Conservation (phyloP, 495 filamentous ascomycete species). For the Penicillium flavigenum region DNA sequence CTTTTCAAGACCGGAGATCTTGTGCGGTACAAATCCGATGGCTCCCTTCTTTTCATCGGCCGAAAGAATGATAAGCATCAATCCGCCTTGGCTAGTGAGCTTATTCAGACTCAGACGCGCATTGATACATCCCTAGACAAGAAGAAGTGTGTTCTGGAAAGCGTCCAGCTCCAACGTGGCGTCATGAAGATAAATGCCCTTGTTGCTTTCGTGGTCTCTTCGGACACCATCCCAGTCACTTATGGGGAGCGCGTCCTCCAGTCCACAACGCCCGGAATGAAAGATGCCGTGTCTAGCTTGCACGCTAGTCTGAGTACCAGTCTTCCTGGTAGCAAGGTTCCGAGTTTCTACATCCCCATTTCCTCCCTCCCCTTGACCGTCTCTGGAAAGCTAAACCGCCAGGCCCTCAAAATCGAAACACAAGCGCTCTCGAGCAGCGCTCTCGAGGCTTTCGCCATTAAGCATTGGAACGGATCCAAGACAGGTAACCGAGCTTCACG, state of each 20-base stretch:
- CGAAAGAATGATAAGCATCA: conserved; percentile 48
- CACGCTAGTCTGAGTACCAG: conserved; percentile 27
- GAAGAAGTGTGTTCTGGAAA: conserved; percentile 28
- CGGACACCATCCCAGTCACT: not conserved
- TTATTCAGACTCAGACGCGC: conserved; percentile 46
- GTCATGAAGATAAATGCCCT: conserved; percentile 15
- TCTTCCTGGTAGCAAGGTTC: conserved; percentile 54
- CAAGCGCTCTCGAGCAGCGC: conserved; percentile 16
- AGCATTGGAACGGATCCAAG: conserved; percentile 18
- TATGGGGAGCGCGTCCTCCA: conserved; percentile 15
- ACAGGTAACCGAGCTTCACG: conserved; percentile 9
- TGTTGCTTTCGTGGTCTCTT: conserved; percentile 33
- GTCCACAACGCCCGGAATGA: conserved; percentile 19
- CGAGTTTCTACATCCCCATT: conserved; percentile 58
- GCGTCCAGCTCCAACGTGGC: conserved; percentile 17
- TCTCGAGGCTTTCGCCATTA: conserved; percentile 20
- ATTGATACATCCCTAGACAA: conserved; percentile 23
- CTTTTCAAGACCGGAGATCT: conserved; percentile 54
- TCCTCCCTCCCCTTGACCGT: conserved; percentile 50
- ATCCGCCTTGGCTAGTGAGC: conserved; percentile 47
- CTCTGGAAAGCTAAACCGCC: conserved; percentile 51
- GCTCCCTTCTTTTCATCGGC: conserved; percentile 46
- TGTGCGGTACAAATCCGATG: conserved; percentile 52
- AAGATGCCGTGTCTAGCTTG: conserved; percentile 18
- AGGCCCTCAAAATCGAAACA: conserved; percentile 21